Evolutionary conservation across 805 yeast genomes (phyloP).

Genomic region (Ogataea paraovalis): DNA sequence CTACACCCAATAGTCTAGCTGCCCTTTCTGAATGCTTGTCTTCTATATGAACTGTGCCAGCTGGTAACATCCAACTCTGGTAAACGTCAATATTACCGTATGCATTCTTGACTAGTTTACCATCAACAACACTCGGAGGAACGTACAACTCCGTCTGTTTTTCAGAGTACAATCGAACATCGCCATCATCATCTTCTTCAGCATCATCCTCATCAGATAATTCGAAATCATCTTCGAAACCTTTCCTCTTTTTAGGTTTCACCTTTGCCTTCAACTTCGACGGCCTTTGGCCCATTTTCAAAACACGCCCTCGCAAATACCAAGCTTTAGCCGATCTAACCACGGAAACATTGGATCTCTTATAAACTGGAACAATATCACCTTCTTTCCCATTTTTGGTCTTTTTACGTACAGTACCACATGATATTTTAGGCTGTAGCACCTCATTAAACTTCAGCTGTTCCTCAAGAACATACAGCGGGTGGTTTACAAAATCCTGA

Average conservation of each 20-base stretch:
- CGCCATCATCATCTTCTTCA: slow-evolving; percentile 47
- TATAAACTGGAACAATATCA: slow-evolving; percentile 56
- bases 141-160: slow-evolving; percentile 70
- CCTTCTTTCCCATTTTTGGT: slow-evolving; percentile 37
- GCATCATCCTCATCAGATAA: slow-evolving; percentile 25
- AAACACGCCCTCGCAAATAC: slow-evolving; percentile 74
- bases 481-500: slow-evolving; percentile 83
- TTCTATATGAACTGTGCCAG: slow-evolving; percentile 62
- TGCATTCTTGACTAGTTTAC: slow-evolving; percentile 67
- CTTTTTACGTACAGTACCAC: slow-evolving; percentile 62
- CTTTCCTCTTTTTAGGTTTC: slow-evolving; percentile 16
- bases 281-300: slow-evolving; percentile 69
- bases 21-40: slow-evolving; percentile 60
- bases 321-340: slow-evolving; percentile 79
- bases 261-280: slow-evolving; percentile 39
- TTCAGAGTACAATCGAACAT: slow-evolving; percentile 61
- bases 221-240: slow-evolving; percentile 24
- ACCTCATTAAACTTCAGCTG: slow-evolving; percentile 73
- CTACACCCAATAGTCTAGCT: slow-evolving; percentile 64
- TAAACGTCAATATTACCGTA: slow-evolving; percentile 85
- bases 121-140: slow-evolving; percentile 65
- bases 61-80: slow-evolving; percentile 76
- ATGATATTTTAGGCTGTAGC: slow-evolving; percentile 59
- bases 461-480: slow-evolving; percentile 73
- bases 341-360: slow-evolving; percentile 56